Evolutionary conservation across 352 stramenopile species (phyloP).

Genomic region (Hyaloperonospora arabidopsidis): DNA sequence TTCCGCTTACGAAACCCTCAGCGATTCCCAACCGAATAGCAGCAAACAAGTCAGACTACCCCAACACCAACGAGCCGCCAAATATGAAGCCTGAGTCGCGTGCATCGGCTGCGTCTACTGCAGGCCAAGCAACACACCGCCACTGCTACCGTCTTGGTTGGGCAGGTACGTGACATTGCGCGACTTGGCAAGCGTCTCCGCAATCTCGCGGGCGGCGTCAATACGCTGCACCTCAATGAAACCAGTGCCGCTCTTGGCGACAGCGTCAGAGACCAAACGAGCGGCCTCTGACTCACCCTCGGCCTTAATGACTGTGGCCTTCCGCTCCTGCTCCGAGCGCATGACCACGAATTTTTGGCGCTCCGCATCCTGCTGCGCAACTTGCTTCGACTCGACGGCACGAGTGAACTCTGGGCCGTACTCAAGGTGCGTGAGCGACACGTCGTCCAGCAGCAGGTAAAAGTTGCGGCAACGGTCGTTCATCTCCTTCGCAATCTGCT

Average conservation of each 20-base stretch:
- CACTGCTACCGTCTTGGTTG: conserved; percentile 77
- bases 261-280: conserved; percentile 95
- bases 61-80: too few relatives aligned
- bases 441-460: conserved; percentile 98
- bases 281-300: conserved; percentile 98
- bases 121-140: conserved; percentile 77
- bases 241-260: conserved; percentile 94
- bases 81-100: too few relatives aligned
- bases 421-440: conserved; percentile 99
- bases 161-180: conserved; percentile 99
- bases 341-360: conserved; percentile 98
- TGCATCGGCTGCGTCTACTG: conserved; percentile 35
- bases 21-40: conserved; percentile 11
- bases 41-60: too few relatives aligned
- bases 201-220: conserved; percentile 99
- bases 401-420: conserved; percentile 99
- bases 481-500: conserved; percentile 95
- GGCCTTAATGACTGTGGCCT: conserved; percentile 87
- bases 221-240: conserved; percentile 99
- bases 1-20: conserved; percentile 5
- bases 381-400: conserved; percentile 99
- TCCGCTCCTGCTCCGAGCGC: conserved; percentile 97
- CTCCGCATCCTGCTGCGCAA: conserved; percentile 99
- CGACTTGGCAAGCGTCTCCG: conserved; percentile 92
- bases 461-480: conserved; percentile 95